Base-by-base conservation (phyloP, 345 rosid species). In the Heritiera fomes region DNA sequence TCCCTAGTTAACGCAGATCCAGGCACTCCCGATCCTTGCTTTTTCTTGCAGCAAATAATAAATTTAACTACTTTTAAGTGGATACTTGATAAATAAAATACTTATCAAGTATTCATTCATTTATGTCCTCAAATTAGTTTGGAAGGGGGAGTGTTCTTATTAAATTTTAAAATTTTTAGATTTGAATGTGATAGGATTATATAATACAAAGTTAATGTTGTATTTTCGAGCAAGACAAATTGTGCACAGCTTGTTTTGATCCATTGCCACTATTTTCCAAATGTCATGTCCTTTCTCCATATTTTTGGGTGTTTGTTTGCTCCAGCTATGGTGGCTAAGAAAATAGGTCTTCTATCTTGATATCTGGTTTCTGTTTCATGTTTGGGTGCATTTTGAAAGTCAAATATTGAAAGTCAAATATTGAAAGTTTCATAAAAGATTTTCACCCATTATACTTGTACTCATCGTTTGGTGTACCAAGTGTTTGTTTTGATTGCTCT, bases 131-230 rank as follows among this genome's bases (percentile, higher is more conserved):
- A 46, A 12, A 47, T 46, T 23, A 46, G 56, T 23, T 69, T 69
- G 73, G 56, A 46, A 69, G 56, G 40, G 55, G 14, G 2, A 69
- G 10, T 69, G 10, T 69, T 32, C 45, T 63, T 69, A 15, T 47
- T 15, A 23, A 68, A 45, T 20, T 20, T 68, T 68, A 23, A 34
- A 3, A 34, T 34, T 34, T 34, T 34, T 2, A 45, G 73, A 46
- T 69, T 45, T 69, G 32, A 69, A 69, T 69, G 50, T 66, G 55
- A 45, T 47, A 69, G 34, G 73, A 69, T 69, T 8, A 4, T 46
- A 69, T 20, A 46, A 69, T 45, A 55, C 38, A 6, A 47, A 23
- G 55, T 46, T 45, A 18, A 46, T 69, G 38, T 34, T 23, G 38
- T 34, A 3, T 34, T 34, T 34, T 34, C 38, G 38, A 23, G 28